These are phyloP conservation scores for Thamnidium elegans DNA, from an alignment of 192 early-diverging fungal species.

Conservation along the genomic window DNA sequence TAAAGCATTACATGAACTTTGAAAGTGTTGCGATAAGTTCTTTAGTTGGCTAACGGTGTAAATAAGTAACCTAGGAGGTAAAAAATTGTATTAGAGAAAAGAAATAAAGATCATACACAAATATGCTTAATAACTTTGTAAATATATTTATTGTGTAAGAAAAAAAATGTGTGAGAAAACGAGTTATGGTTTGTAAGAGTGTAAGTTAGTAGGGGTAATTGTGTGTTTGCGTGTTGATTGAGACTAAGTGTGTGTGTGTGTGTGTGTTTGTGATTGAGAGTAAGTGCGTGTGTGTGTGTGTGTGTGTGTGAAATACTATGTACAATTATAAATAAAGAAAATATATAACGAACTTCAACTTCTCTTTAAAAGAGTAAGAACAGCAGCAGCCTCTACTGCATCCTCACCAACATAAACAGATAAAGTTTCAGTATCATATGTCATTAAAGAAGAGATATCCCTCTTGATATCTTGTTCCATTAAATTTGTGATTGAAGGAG, in stretches of 20 bases:
- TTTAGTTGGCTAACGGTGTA: too few species aligned
- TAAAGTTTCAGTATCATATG: slow-evolving; percentile 1
- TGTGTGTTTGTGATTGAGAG: neutral
- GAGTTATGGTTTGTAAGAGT: neutral
- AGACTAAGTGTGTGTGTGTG: neutral
- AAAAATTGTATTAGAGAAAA: too few species aligned
- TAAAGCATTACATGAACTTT: too few species aligned
- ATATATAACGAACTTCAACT: slow-evolving; percentile 9
- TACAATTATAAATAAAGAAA: slow-evolving; percentile 12
- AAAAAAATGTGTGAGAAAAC: too few species aligned
- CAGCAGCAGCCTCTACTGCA: slow-evolving; percentile 37
- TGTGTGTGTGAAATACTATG: neutral
- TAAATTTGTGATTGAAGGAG: slow-evolving; percentile 4
- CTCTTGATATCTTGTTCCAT: slow-evolving; percentile 12
- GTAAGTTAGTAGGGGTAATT: too few species aligned
- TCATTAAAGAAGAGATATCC: neutral
- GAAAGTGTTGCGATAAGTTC: too few species aligned
- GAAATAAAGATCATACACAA: too few species aligned
- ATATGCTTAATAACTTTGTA: too few species aligned
- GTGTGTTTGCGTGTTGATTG: too few species aligned
- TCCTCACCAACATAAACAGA: slow-evolving; percentile 25
- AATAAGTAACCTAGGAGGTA: too few species aligned
- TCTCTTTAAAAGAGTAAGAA: slow-evolving; percentile 32
- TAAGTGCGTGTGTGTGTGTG: neutral
- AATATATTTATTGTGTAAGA: too few species aligned